A percentile compares a stretch with the other conserved stretches of the same genome.
These are phyloP conservation scores for Peribolospora kevripleyi DNA, from an alignment of 768 basidiomycete genomes.

Conservation along the genomic window DNA sequence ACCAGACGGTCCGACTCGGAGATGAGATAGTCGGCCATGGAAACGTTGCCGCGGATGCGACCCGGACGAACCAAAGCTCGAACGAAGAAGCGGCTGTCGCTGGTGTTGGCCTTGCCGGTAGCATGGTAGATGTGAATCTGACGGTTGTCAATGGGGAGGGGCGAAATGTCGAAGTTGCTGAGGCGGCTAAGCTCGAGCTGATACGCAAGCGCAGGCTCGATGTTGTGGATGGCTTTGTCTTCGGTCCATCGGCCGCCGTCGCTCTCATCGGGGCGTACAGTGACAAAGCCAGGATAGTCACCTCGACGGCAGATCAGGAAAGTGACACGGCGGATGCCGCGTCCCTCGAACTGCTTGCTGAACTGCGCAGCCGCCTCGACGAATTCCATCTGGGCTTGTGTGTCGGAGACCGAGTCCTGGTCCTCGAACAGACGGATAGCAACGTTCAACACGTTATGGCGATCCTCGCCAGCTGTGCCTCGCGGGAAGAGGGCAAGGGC, in stretches of 20 bases:
- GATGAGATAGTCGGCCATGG: constrained; percentile 88
- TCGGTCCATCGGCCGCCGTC: constrained; percentile 54
- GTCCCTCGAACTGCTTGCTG: constrained; percentile 34
- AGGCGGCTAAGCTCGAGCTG: constrained; percentile 90
- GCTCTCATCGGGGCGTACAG: constrained; percentile 37
- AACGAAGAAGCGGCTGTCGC: constrained; percentile 96
- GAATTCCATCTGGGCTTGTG: constrained; percentile 42
- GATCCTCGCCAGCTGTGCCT: constrained; percentile 27
- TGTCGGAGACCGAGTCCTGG: constrained; percentile 37
- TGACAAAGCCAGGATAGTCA: constrained; percentile 85
- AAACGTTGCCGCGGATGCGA: constrained; percentile 72
- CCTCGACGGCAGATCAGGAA: constrained; percentile 74
- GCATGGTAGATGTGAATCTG: constrained; percentile 97
- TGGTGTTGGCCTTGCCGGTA: constrained; percentile 78
- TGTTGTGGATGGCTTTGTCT: constrained; percentile 89
- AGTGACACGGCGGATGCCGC: constrained; percentile 76
- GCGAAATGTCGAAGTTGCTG: constrained; percentile 85
- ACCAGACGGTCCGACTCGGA: constrained; percentile 80
- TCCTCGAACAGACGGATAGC: constrained; percentile 68
- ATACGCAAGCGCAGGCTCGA: constrained; percentile 92
- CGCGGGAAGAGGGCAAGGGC: constrained; percentile 58
- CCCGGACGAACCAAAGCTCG: constrained; percentile 91
- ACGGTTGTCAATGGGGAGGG: constrained; percentile 88
- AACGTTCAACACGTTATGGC: constrained; percentile 82
- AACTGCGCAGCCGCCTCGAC: constrained; percentile 45